Evolutionary conservation across 2,329 filamentous ascomycete genomes (phyloP).

Genomic region (Hansfordia pulvinata): DNA sequence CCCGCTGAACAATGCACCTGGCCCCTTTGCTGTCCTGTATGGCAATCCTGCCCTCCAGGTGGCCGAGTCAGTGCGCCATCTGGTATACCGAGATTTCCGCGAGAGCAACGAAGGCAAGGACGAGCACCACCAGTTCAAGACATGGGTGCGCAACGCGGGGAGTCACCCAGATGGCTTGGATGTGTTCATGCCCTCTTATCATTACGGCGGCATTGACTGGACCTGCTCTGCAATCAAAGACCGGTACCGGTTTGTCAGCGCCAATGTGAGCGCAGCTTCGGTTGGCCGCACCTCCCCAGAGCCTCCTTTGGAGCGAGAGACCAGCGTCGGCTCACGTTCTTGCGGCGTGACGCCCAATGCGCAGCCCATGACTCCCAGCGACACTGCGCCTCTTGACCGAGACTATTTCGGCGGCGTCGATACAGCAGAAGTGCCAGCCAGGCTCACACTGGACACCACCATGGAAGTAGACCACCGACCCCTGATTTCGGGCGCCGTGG

Average conservation of each 20-base stretch:
- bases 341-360: constrained; percentile 20
- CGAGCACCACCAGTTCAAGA: constrained; percentile 51
- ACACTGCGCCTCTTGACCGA: constrained; percentile 14
- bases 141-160: constrained; percentile 50
- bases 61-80: constrained; percentile 37
- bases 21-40: constrained; percentile 49
- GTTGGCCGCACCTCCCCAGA: constrained; percentile 25
- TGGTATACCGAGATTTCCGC: constrained; percentile 34
- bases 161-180: constrained; percentile 37
- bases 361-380: constrained; percentile 18
- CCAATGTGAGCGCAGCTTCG: constrained; percentile 25
- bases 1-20: constrained; percentile 35
- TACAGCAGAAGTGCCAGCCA: constrained; percentile 8
- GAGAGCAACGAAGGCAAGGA: constrained; percentile 25
- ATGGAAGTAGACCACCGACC: neutral
- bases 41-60: constrained; percentile 54
- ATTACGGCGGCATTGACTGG: constrained; percentile 56
- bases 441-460: constrained; percentile 5
- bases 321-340: constrained; percentile 20
- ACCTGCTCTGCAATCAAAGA: constrained; percentile 55
- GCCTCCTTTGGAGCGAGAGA: constrained; percentile 20
- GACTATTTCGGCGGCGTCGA: constrained; percentile 16
- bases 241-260: constrained; percentile 56
- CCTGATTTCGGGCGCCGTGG: neutral
- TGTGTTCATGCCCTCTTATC: constrained; percentile 36